Conservation (phyloP, 345 rosid genomes). For the Arabidopsis suecica region DNA sequence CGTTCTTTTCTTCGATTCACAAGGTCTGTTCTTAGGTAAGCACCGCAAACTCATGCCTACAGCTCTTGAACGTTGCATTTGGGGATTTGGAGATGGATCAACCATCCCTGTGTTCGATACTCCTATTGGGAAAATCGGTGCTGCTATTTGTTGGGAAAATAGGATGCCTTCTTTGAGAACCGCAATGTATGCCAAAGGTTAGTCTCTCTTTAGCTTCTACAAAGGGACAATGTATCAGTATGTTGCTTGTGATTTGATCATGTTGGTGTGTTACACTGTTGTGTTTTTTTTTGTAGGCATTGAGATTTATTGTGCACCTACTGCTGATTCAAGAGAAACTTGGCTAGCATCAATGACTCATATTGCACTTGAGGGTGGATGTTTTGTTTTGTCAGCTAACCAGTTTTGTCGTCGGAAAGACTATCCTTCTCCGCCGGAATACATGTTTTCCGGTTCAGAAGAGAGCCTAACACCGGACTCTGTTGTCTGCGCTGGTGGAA, state of each 20-base stretch:
- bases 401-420: conserved; percentile 90
- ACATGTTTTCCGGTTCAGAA: conserved; percentile 67
- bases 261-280: conserved; percentile 10
- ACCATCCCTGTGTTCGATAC: conserved; percentile 86
- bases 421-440: conserved; percentile 91
- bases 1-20: conserved; percentile 77
- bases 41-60: conserved; percentile 95
- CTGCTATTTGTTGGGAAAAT: conserved; percentile 95
- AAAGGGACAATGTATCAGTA: not conserved
- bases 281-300: conserved; percentile 53
- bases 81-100: conserved; percentile 98
- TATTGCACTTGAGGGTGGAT: conserved; percentile 97
- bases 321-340: conserved; percentile 82
- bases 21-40: conserved; percentile 84
- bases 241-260: conserved; percentile 8
- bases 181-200: conserved; percentile 94
- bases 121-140: conserved; percentile 84
- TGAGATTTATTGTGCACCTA: conserved; percentile 95
- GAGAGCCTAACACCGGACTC: conserved; percentile 74
- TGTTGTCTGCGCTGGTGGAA: conserved; percentile 90
- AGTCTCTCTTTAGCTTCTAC: conserved; percentile 26
- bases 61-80: conserved; percentile 80
- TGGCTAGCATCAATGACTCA: conserved; percentile 96
- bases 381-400: conserved; percentile 87
- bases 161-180: conserved; percentile 94